Base-by-base conservation (phyloP, 2,329 filamentous ascomycete species). In the Endoconidiophora polonica region DNA sequence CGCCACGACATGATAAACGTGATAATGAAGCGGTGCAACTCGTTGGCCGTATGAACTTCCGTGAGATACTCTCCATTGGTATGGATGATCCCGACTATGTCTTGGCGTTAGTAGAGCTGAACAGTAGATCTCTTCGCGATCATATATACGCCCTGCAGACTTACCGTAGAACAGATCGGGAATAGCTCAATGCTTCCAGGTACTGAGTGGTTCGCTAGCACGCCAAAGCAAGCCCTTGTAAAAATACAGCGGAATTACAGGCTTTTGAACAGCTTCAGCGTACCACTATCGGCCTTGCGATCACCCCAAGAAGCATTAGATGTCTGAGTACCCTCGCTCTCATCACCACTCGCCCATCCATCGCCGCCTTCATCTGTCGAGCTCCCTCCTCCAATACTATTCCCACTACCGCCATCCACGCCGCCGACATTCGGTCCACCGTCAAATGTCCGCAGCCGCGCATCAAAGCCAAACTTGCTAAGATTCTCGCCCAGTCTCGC, bases 121-220 rank as follows among this genome's bases (percentile, higher is more conserved):
- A 33, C 12, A n/a, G 2, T 5, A 43, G 58, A 48, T 54, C 65
- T 63, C 66, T 54, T 79, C 79, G 37, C 79, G 66, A 36, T 80
- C 65, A 57, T 81, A 78, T 10, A 33, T 9, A 33, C 26, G 5
- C 16, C 16, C 16, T 18, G 26, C 26, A 10, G 26, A 33, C 26
- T 33, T 33, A 33, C 26, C 26, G 26, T 33, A 33, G 26, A 9
- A 33, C 26, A 33, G 7, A 33, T 33, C 10, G 79, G 70, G 56
- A 81, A 81, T 1, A 82, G 68, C 59, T 81, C 78, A 57, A 79
- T 80, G 14, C 68, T 71, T 55, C 74, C 74, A 4, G 80, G 75
- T 60, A 79, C 70, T n/a, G 76, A 74, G 18, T 67, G 64, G 64
- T 46, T 73, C 70, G 5, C 68, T 69, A 2, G 75, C 72, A 46